Base-by-base conservation (phyloP, 1,284 basidiomycete genomes). In the Thecaphora thlaspeos region DNA sequence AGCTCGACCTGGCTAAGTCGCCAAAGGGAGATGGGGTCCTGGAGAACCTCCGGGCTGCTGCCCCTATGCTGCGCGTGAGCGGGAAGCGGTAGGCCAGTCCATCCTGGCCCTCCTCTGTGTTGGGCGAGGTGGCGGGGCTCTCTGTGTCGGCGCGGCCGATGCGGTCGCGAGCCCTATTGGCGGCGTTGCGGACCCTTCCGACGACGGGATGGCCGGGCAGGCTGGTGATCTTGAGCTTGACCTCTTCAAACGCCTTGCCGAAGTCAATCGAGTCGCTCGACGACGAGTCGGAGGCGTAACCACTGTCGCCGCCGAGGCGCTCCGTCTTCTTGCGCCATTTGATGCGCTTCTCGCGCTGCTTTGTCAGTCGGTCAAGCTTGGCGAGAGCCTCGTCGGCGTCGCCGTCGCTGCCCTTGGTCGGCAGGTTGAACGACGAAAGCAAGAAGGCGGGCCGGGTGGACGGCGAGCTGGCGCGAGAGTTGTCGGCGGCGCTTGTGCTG, bases 161-260 rank as follows among this genome's bases (percentile, higher is more conserved):
- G 8, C 55, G 53, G 4, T 43, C 59, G 23, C 32, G 49, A 1
- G 55, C 54, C 19, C 51, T 46, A 1, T 48, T 42, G 1, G 51
- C 55, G 21, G 59, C 59, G 28, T 46, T 42, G 14, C 52, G 39
- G 24, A 56, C 55, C 38, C 48, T 55, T 19, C 44, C 59, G 19
- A 70, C 50, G 34, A 71, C 62, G 4, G 66, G 61, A 22, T 68
- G 60, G 39, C 56, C 69, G 17, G 55, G 55, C 3, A 55, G 32
- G 24, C 32, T 32, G 0, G 53, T 60, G 48, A 71, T 68, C 57
- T 56, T 68, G 32, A 71, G 58, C 42, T 59, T 61, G 43, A 71
- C 69, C 51, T 68, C 68, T 18, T 45, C 56, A 2, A 34, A 54
- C 2, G n/a, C 17, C 0, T 51, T 39, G 10, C 47, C 22, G 15